Base-by-base conservation (phyloP, 1,284 basidiomycete genomes). In the Leccinum fuscescens region DNA sequence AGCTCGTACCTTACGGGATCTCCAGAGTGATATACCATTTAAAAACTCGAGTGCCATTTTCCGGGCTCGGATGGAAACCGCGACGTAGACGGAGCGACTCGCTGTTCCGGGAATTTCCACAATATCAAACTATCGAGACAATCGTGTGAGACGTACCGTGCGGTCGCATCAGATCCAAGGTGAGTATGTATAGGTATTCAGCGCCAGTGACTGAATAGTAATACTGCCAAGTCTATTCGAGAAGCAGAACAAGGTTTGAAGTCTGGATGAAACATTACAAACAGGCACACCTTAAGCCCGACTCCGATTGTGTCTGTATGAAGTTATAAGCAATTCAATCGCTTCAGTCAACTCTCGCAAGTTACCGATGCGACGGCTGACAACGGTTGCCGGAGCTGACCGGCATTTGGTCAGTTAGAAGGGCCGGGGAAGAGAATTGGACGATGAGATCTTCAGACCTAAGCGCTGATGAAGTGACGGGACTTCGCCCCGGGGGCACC, bases 321-420 rank as follows among this genome's bases (percentile, higher is more conserved):
- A 55, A 49, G 15, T 37, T 51, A 59, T 66, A 69, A 65, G 61
- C 67, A 72, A 73, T 69, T 72, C 68, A 69, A 50, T 72, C 60
- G 63, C 65, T 66, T 67, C 63, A 59, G 61, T 70, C 22, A 52
- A 35, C 39, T 2, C 50, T 59, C 66, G 62, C 55, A 59, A 59
- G 54, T 60, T 69, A 60, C 66, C 55, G 55, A 60, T 27, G 22
- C 15, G 31, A 9, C 49, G 54, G 46, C 54, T 12, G 17, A 20
- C 6, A 24, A 56, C 29, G 53, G 17, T 56, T 65, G 59, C 58
- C 58, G 58, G 48, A 35, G 42, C 14, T 52, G 27, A 42, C 11
- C 33, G 17, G 31, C 22, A 49, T 51, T 20, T 14, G 22, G 22
- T 37, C 24, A 35, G 20, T 17, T 6, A 46, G 44, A 46, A 22